Percentiles rank a stretch among this genome's conserved stretches.
Conservation (phyloP, 352 stramenopile species). For the Discostella stelligera region DNA sequence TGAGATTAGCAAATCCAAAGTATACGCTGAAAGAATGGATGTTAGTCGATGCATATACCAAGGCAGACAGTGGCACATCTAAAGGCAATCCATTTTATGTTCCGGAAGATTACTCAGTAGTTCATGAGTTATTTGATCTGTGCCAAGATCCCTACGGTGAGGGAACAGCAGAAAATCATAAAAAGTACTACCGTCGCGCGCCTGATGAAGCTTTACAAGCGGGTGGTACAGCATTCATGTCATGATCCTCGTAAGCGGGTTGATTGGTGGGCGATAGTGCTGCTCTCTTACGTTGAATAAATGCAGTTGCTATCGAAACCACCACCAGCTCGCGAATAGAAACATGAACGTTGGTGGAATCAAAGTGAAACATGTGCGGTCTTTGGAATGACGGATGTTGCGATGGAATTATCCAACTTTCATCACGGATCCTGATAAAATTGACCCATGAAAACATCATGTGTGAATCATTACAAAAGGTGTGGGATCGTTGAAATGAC, state of each 20-base stretch:
- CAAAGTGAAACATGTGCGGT: constrained; percentile 14
- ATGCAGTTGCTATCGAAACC: constrained; percentile 9
- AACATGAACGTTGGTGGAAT: constrained; percentile 24
- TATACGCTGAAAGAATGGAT: constrained; percentile 84
- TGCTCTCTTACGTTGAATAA: neutral
- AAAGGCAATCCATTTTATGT: constrained; percentile 23
- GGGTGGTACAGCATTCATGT: constrained; percentile 81
- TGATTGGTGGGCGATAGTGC: constrained; percentile 9
- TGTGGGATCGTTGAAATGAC: constrained; percentile 4
- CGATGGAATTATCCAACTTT: constrained; percentile 18
- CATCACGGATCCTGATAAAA: constrained; percentile 42
- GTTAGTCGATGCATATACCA: constrained; percentile 80
- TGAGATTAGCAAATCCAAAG: constrained; percentile 78
- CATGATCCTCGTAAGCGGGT: constrained; percentile 80
- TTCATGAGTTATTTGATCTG: constrained; percentile 74
- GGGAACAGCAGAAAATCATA: constrained; percentile 43
- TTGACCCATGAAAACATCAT: constrained; percentile 15
- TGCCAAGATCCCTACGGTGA: constrained; percentile 73
- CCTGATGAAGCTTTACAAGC: constrained; percentile 55
- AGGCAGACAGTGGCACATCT: constrained; percentile 43
- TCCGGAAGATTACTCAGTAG: constrained; percentile 46
- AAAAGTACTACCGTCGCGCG: constrained; percentile 70
- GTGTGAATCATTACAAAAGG: neutral
- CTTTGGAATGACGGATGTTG: constrained; percentile 50
- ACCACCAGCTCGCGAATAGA: constrained; percentile 40